Conservation (phyloP, 805 yeast species). For the Metschnikowia corniflorae region DNA sequence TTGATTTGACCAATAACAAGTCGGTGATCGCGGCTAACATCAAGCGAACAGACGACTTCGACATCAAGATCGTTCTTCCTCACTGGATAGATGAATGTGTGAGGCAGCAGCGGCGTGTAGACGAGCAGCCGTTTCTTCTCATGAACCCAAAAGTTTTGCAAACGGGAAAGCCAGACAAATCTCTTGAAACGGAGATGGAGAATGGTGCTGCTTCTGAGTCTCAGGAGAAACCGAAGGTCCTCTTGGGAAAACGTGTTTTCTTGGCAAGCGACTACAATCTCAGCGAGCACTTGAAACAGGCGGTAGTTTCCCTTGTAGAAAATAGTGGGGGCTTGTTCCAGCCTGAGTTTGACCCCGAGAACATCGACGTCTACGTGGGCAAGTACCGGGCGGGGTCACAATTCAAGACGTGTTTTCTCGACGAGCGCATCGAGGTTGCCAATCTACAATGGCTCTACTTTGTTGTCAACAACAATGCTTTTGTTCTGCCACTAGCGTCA, state of each 20-base stretch:
- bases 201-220: neutral
- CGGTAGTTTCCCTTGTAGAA: slow-evolving; percentile 44
- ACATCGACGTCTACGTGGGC: slow-evolving; percentile 52
- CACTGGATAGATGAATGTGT: slow-evolving; percentile 78
- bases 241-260: slow-evolving; percentile 46
- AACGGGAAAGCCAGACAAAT: slow-evolving; percentile 22
- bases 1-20: slow-evolving; percentile 51
- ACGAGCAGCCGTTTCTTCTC: slow-evolving; percentile 53
- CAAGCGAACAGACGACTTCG: slow-evolving; percentile 22
- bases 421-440: slow-evolving; percentile 47
- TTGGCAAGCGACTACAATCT: slow-evolving; percentile 54
- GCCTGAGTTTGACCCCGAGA: slow-evolving; percentile 15
- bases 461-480: slow-evolving; percentile 52
- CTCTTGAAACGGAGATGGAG: neutral
- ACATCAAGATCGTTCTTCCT: slow-evolving; percentile 65
- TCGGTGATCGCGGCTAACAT: slow-evolving; percentile 51
- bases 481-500: slow-evolving; percentile 51
- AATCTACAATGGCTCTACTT: slow-evolving; percentile 74
- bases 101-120: slow-evolving; percentile 45
- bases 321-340: slow-evolving; percentile 53
- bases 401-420: slow-evolving; percentile 44
- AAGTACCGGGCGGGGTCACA: slow-evolving; percentile 56
- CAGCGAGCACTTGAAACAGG: slow-evolving; percentile 37
- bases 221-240: slow-evolving; percentile 20
- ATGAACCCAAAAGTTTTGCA: slow-evolving; percentile 11